A percentile compares a stretch with the other conserved stretches of the same genome.
Conservation (phyloP, 352 stramenopile genomes). For the Globisporangium megalacanthum region DNA sequence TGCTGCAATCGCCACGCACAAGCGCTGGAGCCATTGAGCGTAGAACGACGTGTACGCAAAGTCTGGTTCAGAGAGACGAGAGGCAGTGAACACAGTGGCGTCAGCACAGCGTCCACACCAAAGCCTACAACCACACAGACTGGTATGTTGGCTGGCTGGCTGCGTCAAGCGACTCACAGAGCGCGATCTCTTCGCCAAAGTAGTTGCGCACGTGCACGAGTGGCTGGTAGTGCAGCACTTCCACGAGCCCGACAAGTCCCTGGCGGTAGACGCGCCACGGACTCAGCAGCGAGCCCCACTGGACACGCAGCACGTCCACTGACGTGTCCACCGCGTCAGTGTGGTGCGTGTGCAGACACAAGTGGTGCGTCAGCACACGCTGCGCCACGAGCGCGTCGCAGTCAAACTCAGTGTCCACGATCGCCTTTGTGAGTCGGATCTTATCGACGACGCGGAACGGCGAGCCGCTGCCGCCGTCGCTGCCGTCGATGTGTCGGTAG, state of each 20-base stretch:
- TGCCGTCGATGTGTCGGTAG: conserved; percentile 55
- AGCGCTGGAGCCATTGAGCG: conserved; percentile 30
- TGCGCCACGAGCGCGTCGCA: conserved; percentile 54
- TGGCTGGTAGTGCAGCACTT: conserved; percentile 34
- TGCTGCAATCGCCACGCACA: conserved; percentile 28
- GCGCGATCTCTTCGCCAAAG: conserved; percentile 72
- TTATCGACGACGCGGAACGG: conserved; percentile 76
- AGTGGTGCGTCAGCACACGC: conserved; percentile 42
- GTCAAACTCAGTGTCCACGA: conserved; percentile 70
- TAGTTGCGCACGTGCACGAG: conserved; percentile 65
- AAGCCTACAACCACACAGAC: background rate
- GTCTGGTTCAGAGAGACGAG: background rate
- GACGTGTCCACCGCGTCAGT: conserved; percentile 65
- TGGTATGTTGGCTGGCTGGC: too few relatives aligned
- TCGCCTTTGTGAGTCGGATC: conserved; percentile 65
- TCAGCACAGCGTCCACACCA: background rate
- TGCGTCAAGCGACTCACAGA: conserved; percentile 41
- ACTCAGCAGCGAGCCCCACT: conserved; percentile 40
- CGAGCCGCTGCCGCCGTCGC: conserved; percentile 21
- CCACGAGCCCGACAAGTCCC: conserved; percentile 5
- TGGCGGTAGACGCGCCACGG: conserved; percentile 21
- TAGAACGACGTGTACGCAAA: conserved; percentile 58
- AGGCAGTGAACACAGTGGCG: background rate
- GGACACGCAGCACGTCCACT: conserved; percentile 43
- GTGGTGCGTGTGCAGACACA: conserved; percentile 50